Base-by-base conservation (phyloP, 345 rosid species). In the Linum trigynum region DNA sequence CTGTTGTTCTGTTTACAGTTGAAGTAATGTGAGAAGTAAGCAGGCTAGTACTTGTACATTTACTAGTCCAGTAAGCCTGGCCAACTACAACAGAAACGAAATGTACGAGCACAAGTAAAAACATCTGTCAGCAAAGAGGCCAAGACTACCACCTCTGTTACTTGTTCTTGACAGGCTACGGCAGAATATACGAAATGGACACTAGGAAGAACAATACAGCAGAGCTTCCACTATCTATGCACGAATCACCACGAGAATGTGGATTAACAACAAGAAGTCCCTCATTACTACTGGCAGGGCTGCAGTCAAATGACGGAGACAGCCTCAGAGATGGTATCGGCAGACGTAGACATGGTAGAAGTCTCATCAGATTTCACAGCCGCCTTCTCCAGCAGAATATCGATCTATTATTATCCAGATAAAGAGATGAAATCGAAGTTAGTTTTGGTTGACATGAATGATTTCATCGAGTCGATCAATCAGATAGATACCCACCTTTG, bases 341-440 rank as follows among this genome's bases (percentile, higher is more conserved):
- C 14, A 48, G 53, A 14, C 12, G 53, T 15, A 48, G 9, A 48
- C 14, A 3, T 48, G 11, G 17, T 67, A 61, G 9, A 61, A 17
- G 38, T 11, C 17, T 36, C 57, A 32, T 59, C 73, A 38, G 55
- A 55, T 16, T 74, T 72, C 51, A 74, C 76, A 60, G 67, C 69
- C 68, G 67, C 69, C 68, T 72, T 74, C 38, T 59, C 74, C 67
- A 78, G 59, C 69, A 74, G 55, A 59, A 78, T 74, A 67, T 78
- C 76, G 68, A 78, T 71, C 76, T 78, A 38, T 15, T n/a, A 17
- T 23, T 23, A 23, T 23, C 32, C 32, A 23, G 32, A 23, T 62
- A n/a, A 3, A 40, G 3, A 5, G 23, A 42, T 9, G 53, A 48
- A 5, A 48, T 1, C 11, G 12, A 55, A 43, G 5, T 42, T 5